Conservation (phyloP, 305 asterid genomes). For the Fraxinus ornus region DNA sequence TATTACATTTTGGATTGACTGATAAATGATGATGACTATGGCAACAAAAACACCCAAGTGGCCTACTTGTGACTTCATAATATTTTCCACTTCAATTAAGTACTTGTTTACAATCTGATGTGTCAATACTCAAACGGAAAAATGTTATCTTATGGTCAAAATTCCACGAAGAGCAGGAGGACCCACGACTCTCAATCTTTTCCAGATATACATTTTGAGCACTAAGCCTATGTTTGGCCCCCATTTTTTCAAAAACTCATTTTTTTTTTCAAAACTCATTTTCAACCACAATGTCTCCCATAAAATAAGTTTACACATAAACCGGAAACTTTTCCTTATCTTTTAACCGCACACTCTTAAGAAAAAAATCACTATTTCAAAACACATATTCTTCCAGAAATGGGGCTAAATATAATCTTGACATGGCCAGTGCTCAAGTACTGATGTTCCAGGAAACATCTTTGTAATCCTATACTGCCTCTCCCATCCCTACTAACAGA, state of each 20-base stretch:
- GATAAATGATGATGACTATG: neutral
- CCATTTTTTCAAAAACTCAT: neutral
- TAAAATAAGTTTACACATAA: neutral
- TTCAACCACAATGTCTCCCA: neutral
- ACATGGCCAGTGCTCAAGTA: neutral
- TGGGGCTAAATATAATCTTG: neutral
- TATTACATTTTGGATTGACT: neutral
- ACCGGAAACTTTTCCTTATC: neutral
- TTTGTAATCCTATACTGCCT: neutral
- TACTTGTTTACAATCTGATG: neutral
- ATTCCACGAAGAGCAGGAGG: neutral
- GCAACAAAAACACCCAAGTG: conserved; percentile 5
- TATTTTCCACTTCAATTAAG: neutral
- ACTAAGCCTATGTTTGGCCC: neutral
- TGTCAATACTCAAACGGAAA: neutral
- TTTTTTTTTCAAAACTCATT: neutral
- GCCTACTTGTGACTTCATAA: neutral
- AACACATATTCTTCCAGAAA: neutral
- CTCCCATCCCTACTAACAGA: neutral
- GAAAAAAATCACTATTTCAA: neutral
- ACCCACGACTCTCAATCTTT: neutral
- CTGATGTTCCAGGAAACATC: neutral
- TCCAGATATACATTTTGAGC: neutral
- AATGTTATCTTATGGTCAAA: neutral
- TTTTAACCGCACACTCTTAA: neutral